These are phyloP conservation scores for Filobasidium wieringae DNA, from an alignment of 768 basidiomycete genomes.

Conservation along the genomic window DNA sequence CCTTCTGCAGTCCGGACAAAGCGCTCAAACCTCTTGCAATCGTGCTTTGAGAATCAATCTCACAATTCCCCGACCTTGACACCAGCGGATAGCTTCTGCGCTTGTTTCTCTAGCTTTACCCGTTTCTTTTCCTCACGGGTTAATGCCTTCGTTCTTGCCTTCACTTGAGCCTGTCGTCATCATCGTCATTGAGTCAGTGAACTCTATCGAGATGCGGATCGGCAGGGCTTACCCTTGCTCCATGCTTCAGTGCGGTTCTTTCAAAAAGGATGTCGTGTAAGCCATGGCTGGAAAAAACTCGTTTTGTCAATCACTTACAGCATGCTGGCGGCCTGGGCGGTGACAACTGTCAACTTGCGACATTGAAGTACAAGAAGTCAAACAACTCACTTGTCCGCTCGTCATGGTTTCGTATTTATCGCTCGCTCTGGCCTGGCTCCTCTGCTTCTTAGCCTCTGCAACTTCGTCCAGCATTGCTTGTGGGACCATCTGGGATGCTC, in stretches of 20 bases:
- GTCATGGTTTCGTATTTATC: neutral
- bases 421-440: neutral
- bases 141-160: neutral
- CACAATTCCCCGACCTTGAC: neutral
- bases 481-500: no score
- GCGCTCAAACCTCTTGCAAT: no score
- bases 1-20: no score
- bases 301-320: neutral
- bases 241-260: slow-evolving; percentile 11
- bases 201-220: neutral
- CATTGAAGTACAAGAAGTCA: neutral
- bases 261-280: neutral
- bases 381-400: neutral
- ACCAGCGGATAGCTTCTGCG: neutral
- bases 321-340: neutral
- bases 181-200: neutral
- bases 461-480: no score
- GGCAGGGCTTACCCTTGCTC: slow-evolving; percentile 2
- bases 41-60: neutral
- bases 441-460: neutral
- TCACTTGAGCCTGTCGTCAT: neutral
- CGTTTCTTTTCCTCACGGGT: neutral
- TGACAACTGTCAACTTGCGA: neutral
- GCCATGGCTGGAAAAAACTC: neutral
- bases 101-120: neutral